Base-by-base conservation (phyloP, 148 eudicot genomes). In the Fallopia convolvulus region DNA sequence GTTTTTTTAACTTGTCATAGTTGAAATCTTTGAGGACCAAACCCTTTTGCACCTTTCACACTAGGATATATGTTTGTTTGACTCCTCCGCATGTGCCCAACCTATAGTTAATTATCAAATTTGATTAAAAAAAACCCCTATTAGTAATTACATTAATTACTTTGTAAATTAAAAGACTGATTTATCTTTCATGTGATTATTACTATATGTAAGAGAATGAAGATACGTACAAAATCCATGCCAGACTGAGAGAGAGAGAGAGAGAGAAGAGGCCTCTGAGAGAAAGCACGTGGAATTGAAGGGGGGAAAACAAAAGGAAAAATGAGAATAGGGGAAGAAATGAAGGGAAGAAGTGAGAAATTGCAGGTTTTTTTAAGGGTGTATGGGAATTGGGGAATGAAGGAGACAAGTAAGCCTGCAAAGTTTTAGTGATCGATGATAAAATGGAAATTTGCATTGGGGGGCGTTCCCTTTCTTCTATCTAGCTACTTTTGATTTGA, bases 331-430 rank as follows among this genome's bases (percentile, higher is more conserved):
- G 65, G 26, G 65, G 12, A 52, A 52, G 56, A 14, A 36, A 36
- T 36, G 39, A 36, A 18, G 8, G 8, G 12, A 58, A 20, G 30
- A 58, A 58, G 30, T 8, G 30, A 58, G 63, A 56, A 56, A 56
- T 21, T 30, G 68, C 36, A 61, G 68, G 68, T 5, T 23, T 23
- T 23, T 23, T 9, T 23, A 26, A 2, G 14, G 72, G 72, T 33
- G 42, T 36, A 36, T 68, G 72, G 72, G 44, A 68, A 68, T 33
- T 68, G 72, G 44, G 72, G 44, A 68, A 33, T 68, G 72, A 68
- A 68, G 72, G 72, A 68, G 72, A 68, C 72, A 68, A 68, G 72
- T 13, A 68, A 33, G 44, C 44, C 72, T 68, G 72, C 21, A 68
- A 33, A 68, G 42, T 68, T 36, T 30, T 33, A 26, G 44, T 12